Evolutionary conservation across 73 alveolate genomes (phyloP).

Genomic region (Paramecium sonneborni): DNA sequence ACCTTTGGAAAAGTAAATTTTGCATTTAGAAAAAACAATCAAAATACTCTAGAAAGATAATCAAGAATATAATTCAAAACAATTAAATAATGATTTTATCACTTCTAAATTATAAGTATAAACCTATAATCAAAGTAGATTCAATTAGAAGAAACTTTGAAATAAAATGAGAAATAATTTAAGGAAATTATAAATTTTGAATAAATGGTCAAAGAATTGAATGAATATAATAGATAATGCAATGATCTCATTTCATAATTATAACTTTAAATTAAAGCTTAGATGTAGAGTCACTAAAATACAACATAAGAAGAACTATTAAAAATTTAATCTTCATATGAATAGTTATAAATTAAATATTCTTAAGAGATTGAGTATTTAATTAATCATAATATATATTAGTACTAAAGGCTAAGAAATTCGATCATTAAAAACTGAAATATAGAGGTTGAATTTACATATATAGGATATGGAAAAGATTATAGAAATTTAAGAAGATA

Average conservation of each 20-base stretch:
- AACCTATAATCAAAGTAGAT: neutral
- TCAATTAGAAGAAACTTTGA: neutral
- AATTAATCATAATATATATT: neutral
- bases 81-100: neutral
- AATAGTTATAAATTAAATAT: neutral
- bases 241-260: conserved; percentile 1
- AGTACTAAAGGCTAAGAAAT: neutral
- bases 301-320: neutral
- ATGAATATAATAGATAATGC: neutral
- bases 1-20: neutral
- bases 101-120: neutral
- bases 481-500: conserved; percentile 9
- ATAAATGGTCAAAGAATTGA: neutral
- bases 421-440: conserved; percentile 12
- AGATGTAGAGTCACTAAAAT: neutral
- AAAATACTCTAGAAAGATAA: conserved; percentile 13
- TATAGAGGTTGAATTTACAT: neutral
- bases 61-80: neutral
- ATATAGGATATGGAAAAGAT: neutral
- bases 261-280: neutral
- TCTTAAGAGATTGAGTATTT: neutral
- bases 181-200: neutral
- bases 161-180: neutral
- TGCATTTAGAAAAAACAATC: neutral
- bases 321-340: neutral